Percentiles rank a stretch among this genome's conserved stretches.
phyloP scores from a whole-genome alignment of 1,284 basidiomycete genomes.

The Cutaneotrichosporon cyanovorans region DNA sequence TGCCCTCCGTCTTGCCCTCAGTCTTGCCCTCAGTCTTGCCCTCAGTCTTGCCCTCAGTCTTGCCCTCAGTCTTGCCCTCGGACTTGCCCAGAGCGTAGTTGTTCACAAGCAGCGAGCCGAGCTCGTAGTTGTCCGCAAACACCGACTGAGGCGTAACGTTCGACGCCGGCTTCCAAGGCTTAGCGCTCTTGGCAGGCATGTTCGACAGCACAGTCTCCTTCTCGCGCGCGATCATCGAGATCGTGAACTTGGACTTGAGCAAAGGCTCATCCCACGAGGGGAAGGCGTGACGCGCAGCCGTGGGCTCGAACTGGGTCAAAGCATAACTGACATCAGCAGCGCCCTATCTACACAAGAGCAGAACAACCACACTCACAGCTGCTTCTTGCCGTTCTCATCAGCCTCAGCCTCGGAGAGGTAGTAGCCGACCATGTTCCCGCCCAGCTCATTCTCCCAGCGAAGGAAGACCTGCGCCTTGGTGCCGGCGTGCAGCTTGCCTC shows the following conservation, averaged over 20 bases:
- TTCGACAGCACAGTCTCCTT: constrained; percentile 67
- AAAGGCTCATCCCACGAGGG: constrained; percentile 88
- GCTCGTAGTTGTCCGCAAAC: constrained; percentile 37
- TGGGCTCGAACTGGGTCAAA: constrained; percentile 76
- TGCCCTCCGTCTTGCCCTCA: constrained; percentile 43
- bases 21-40: constrained; percentile 40
- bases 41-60: constrained; percentile 46
- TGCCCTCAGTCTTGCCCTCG: constrained; percentile 42
- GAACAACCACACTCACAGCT: no score
- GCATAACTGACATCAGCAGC: constrained; percentile 50
- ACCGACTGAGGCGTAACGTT: constrained; percentile 31
- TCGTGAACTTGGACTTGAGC: constrained; percentile 76
- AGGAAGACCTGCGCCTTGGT: constrained; percentile 51
- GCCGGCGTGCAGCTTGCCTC: constrained; percentile 58
- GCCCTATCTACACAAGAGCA: no score
- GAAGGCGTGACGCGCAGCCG: constrained; percentile 72
- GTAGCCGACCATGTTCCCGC: constrained; percentile 56
- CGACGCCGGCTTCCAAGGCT: constrained; percentile 39
- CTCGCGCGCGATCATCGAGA: constrained; percentile 73
- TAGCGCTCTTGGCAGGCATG: constrained; percentile 65
- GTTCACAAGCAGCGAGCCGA: constrained; percentile 39
- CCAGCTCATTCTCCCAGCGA: constrained; percentile 54
- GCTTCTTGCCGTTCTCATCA: constrained; percentile 48
- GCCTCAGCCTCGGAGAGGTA: constrained; percentile 46
- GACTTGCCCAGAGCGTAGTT: constrained; percentile 28